These are phyloP conservation scores for Protomyces gravidus DNA, from an alignment of 1,139 yeast genomes.

Conservation along the genomic window DNA sequence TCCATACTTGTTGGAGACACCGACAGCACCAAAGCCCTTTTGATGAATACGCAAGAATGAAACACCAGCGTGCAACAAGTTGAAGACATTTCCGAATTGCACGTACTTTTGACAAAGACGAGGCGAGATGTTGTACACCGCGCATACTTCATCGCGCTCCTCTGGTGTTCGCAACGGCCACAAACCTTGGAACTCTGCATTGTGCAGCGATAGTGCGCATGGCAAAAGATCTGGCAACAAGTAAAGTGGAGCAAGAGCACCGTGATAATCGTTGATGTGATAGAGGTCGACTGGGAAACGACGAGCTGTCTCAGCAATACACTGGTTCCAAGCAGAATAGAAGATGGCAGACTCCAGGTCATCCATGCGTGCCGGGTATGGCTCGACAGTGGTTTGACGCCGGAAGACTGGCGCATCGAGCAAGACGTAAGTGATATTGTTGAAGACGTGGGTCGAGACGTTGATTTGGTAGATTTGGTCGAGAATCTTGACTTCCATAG, in stretches of 20 bases:
- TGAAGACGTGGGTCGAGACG: slow-evolving; percentile 25
- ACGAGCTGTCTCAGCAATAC: slow-evolving; percentile 31
- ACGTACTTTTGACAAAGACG: slow-evolving; percentile 29
- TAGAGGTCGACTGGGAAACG: slow-evolving; percentile 31
- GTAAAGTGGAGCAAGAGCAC: slow-evolving; percentile 31
- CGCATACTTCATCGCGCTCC: slow-evolving; percentile 30
- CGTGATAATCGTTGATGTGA: slow-evolving; percentile 32
- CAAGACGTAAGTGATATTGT: slow-evolving; percentile 31
- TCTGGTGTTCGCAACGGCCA: slow-evolving; percentile 32
- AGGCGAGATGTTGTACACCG: slow-evolving; percentile 27
- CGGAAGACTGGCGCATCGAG: slow-evolving; percentile 32
- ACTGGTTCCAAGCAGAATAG: slow-evolving; percentile 32
- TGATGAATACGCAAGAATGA: slow-evolving; percentile 31
- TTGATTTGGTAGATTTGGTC: slow-evolving; percentile 30
- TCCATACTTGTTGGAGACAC: slow-evolving; percentile 31
- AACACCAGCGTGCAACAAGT: slow-evolving; percentile 29
- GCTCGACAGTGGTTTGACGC: slow-evolving; percentile 28
- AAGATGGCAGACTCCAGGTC: slow-evolving; percentile 32
- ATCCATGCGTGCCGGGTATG: slow-evolving; percentile 32
- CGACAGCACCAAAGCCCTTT: slow-evolving; percentile 31
- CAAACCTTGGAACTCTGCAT: slow-evolving; percentile 32
- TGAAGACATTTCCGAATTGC: slow-evolving; percentile 31
- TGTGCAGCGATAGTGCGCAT: slow-evolving; percentile 29
- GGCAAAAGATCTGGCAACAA: slow-evolving; percentile 30
- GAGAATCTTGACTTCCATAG: slow-evolving; percentile 31